Conservation (phyloP, 1,284 basidiomycete species). For the Phlebopus sp. region DNA sequence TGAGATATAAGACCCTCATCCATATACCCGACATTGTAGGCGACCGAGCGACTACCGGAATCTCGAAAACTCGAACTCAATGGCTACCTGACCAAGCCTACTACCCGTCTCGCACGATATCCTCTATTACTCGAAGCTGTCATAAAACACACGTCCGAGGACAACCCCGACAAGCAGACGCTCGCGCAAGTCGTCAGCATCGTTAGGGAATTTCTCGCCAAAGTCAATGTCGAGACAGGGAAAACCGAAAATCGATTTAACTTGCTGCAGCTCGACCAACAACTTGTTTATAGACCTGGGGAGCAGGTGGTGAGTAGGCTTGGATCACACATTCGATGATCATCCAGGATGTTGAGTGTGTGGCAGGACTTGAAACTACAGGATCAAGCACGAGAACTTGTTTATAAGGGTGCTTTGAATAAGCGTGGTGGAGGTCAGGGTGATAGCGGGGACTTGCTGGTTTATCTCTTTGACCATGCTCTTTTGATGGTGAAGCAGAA, state of each 20-base stretch:
- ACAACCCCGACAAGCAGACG: constrained; percentile 82
- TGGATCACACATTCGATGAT: not conserved
- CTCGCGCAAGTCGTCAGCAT: constrained; percentile 80
- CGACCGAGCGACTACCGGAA: constrained; percentile 90
- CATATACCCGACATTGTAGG: constrained; percentile 39
- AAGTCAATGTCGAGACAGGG: constrained; percentile 79
- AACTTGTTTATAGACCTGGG: constrained; percentile 71
- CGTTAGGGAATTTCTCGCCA: constrained; percentile 80
- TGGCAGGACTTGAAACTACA: constrained; percentile 78
- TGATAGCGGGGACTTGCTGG: constrained; percentile 85
- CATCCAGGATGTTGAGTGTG: constrained; percentile 3
- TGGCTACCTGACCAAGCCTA: constrained; percentile 97
- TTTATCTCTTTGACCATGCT: constrained; percentile 97
- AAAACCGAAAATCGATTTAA: constrained; percentile 65
- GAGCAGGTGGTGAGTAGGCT: constrained; percentile 61
- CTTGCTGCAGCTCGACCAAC: constrained; percentile 75
- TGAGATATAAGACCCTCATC: constrained; percentile 8
- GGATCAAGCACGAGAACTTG: constrained; percentile 69
- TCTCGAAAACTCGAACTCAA: constrained; percentile 97
- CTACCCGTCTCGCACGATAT: constrained; percentile 94
- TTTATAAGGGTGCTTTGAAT: constrained; percentile 93
- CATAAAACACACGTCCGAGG: constrained; percentile 89
- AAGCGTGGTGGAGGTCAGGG: constrained; percentile 79
- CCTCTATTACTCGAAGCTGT: constrained; percentile 93
- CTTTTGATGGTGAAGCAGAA: constrained; percentile 94